Evolutionary conservation across 441 rosid genomes (phyloP), one percentile per base, ranked within the genome.

Genomic region (Populus hybrid): DNA sequence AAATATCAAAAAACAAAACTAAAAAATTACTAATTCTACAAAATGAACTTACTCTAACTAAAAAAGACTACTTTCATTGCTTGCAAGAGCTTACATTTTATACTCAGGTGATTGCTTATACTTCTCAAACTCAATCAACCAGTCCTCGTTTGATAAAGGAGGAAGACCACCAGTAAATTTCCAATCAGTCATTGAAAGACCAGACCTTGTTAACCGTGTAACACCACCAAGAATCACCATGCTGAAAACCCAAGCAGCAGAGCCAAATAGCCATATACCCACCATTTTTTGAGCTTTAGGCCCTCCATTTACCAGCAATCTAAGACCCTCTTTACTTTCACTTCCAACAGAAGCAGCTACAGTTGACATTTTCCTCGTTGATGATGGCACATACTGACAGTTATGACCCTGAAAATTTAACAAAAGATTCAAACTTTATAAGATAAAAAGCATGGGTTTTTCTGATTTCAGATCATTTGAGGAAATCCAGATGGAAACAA

Each of bases 261-360:
- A n/a, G n/a, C n/a, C n/a, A n/a, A n/a, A n/a, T n/a, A n/a, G n/a
- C n/a, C n/a, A n/a, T n/a, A n/a, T n/a, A n/a, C n/a, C n/a, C n/a
- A n/a, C n/a, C n/a, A 85, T 77, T 86, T 95, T 95, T 79, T 88
- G 97, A 77, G 97, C 98, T 76, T 72, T 89, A 3, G 94, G 86
- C 16, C 98, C 98, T 79, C 93, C 99, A 21, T 73, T 80, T 77
- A 95, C 99, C 4, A 94, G 87, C 31, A 90, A 77, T 87, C 87
- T 94, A 81, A 91, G 56, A 36, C 97, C 97, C 83, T 89, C 91
- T 81, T 89, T 90, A 78, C 81, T 82, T 81, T 80, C 89, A 73
- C 77, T 29, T 8, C 85, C 85, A 71, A 79, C 77, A 68, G 93
- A 82, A 28, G 93, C 89, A 64, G 61, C 61, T 53, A 82, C 73